Evolutionary conservation across 805 yeast genomes (phyloP), one percentile per base, ranked within the genome.

Genomic region (Starmerella bombi): DNA sequence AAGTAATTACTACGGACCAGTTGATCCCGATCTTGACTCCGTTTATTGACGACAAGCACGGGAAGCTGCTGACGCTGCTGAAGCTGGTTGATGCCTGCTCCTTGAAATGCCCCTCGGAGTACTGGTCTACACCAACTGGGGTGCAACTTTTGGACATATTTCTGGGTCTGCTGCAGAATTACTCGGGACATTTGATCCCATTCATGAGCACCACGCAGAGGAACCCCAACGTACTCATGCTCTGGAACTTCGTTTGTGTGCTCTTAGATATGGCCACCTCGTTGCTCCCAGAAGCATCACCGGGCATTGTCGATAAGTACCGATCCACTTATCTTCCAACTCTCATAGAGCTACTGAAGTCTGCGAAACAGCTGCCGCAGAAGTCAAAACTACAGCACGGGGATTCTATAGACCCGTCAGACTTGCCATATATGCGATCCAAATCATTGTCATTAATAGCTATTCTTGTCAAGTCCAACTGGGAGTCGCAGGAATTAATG

Each of bases 401-500:
- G 1, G 34, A 44, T 10, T 5, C 20, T 5, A 45, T 38, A 3
- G 34, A 42, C 15, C 40, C 44, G 5, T 7, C 28, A 15, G 47
- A 44, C 5, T 44, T 49, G 27, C 52, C 54, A 1, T 34, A 25
- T 12, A 18, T 47, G 18, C 28, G 33, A 15, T 25, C 43, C 3
- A 21, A 30, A 10, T 4, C 41, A 12, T 14, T 46, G 12, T 28
- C 38, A 19, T 16, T 39, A 34, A 5, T 50, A 6, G 77, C 79
- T 45, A 91, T 93, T 0, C 70, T 73, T 32, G 67, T 75, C 10
- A 82, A 83, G 52, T 69, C 78, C 1, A 60, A 80, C 18, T 60
- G 80, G 9, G 70, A 63, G 4, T 70, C 74, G 4, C 95, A 88
- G 55, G 88, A 86, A 42, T 56, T 60, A 32, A 63, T 81, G 27